phyloP scores from a whole-genome alignment of 257 asterid species.

The Fraxinus cuspidata region DNA sequence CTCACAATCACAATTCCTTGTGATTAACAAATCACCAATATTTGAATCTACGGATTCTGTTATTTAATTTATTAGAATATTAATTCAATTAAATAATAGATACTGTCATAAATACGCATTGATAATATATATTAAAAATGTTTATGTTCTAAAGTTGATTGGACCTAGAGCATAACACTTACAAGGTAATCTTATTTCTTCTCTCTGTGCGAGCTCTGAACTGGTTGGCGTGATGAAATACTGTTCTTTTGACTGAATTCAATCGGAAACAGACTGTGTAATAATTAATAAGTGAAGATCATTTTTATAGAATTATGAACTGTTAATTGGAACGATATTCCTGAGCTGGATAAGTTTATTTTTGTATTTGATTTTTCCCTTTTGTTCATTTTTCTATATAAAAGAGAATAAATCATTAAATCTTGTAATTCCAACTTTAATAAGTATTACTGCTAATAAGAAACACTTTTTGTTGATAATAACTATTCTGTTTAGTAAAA shows the following conservation, averaged over 20 bases:
- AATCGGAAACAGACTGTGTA: background rate
- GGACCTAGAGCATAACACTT: too few species aligned
- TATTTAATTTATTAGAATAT: too few species aligned
- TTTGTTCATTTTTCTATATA: background rate
- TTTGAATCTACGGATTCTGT: too few species aligned
- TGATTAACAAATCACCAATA: too few species aligned
- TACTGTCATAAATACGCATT: too few species aligned
- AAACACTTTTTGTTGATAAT: background rate
- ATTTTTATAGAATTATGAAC: background rate
- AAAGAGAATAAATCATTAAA: background rate
- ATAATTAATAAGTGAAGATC: background rate
- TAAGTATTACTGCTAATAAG: background rate
- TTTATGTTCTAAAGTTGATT: too few species aligned
- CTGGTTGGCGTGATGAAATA: background rate
- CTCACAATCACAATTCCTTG: too few species aligned
- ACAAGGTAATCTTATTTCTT: background rate
- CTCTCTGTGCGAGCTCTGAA: background rate
- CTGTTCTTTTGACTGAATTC: background rate
- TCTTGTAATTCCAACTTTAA: background rate
- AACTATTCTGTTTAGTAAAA: background rate
- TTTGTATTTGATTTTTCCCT: background rate
- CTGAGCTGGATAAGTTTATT: background rate
- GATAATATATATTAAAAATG: too few species aligned
- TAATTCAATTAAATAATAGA: too few species aligned
- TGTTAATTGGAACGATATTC: background rate